Conservation (phyloP, 2,329 filamentous ascomycete genomes). For the Arthrobotrys musiformis region DNA sequence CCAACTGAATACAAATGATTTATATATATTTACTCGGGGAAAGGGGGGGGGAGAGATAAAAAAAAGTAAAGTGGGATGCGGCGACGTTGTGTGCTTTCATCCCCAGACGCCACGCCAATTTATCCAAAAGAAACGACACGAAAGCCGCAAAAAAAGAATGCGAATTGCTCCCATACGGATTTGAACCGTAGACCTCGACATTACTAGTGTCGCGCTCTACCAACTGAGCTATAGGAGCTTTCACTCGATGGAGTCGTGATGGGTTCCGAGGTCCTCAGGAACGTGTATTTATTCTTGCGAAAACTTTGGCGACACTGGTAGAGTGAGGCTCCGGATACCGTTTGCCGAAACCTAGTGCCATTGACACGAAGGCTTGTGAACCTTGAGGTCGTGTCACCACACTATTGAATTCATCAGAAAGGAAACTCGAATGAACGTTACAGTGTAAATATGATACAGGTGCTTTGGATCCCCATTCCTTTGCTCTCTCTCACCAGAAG, state of each 20-base stretch:
- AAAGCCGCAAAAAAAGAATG: neutral
- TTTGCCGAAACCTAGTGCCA: too few species aligned
- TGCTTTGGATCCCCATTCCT: too few species aligned
- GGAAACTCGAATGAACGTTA: too few species aligned
- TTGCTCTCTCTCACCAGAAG: neutral
- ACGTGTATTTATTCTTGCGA: too few species aligned
- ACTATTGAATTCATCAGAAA: too few species aligned
- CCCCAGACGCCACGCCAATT: neutral
- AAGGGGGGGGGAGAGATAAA: too few species aligned
- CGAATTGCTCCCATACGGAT: neutral
- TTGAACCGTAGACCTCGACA: neutral
- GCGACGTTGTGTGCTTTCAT: too few species aligned
- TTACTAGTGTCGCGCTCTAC: neutral
- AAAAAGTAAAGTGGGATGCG: too few species aligned
- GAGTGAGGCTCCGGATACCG: too few species aligned
- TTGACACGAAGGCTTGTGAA: neutral
- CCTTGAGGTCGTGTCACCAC: neutral
- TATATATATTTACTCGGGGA: neutral
- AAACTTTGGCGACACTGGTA: too few species aligned
- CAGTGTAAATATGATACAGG: too few species aligned
- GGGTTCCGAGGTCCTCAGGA: neutral
- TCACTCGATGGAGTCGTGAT: neutral
- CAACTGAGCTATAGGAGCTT: neutral
- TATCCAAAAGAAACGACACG: neutral
- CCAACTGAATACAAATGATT: too few species aligned